Base-by-base conservation (phyloP, 805 yeast genomes). In the Yamadazyma philogaea region DNA sequence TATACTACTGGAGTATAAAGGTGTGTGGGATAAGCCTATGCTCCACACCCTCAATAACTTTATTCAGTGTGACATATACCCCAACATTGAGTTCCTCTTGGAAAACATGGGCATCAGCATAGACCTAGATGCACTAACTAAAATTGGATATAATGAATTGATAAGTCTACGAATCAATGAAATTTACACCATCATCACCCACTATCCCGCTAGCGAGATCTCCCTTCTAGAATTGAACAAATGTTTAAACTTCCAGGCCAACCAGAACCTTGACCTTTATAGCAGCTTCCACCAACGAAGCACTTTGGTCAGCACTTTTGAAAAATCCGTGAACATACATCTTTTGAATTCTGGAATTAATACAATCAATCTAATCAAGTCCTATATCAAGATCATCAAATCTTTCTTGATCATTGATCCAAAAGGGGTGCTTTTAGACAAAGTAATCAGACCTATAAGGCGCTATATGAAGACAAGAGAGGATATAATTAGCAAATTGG, bases 331-430 rank as follows among this genome's bases (percentile, higher is more conserved):
- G 42, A 56, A 67, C 17, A 55, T 51, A 26, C 58, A 74, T 26
- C 56, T 89, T 8, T 66, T 90, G 16, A 93, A 87, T 53, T 84
- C 95, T 3, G 96, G 96, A 16, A 76, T 84, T 1, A 80, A 84
- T 50, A 91, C 98, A 0, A 72, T 74, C 4, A 87, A 82, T 39
- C 80, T 88, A 6, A 75, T 91, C 19, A 63, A 77, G 2, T 78
- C 75, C 40, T 91, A 87, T 55, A 79, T 85, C 3, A 77, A 80
- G 12, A 79, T 90, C 1, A 83, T 90, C 34, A 73, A 79, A 48
- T 73, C 89, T 0, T 87, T 91, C 45, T 58, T 83, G 20, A 63
- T 82, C 0, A 68, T 93, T n/a, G 98, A 91, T 53, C 95, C 96
- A 6, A 72, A 86, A 30, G 96, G 96, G 0, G 91, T 87, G 0